Percentiles rank a stretch among this genome's conserved stretches.
phyloP scores from a whole-genome alignment of 495 filamentous ascomycete species.

The Aspergillus saccharolyticus region DNA sequence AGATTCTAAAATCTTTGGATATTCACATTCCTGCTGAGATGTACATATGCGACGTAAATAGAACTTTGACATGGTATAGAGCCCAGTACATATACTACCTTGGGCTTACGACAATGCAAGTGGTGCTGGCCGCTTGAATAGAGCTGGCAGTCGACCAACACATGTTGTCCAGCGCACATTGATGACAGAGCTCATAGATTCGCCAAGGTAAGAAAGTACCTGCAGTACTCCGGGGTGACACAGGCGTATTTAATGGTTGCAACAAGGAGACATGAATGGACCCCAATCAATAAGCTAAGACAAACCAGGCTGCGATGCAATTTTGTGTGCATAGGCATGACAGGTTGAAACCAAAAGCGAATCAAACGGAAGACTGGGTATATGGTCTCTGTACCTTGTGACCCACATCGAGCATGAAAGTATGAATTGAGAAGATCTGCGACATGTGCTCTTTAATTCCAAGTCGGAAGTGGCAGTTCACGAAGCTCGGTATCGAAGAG shows the following conservation, averaged over 20 bases:
- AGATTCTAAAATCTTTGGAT: slow-evolving; percentile 28
- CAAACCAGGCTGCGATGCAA: not conserved
- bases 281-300: no score
- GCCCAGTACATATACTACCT: no score
- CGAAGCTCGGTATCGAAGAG: not conserved
- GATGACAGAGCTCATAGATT: no score
- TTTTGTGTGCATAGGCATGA: not conserved
- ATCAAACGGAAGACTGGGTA: not conserved
- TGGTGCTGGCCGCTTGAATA: not conserved
- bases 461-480: not conserved
- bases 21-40: not conserved
- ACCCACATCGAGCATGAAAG: no score
- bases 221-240: not conserved
- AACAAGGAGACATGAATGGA: not conserved
- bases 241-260: not conserved
- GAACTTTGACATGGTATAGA: not conserved
- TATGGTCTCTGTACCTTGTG: not conserved
- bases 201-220: not conserved
- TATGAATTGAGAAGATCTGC: no score
- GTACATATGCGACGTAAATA: not conserved
- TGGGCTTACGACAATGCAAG: not conserved
- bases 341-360: not conserved
- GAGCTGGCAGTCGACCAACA: no score
- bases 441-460: no score
- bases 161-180: no score